phyloP scores from a whole-genome alignment of 1,284 basidiomycete genomes.

The Vanrija sp. region DNA sequence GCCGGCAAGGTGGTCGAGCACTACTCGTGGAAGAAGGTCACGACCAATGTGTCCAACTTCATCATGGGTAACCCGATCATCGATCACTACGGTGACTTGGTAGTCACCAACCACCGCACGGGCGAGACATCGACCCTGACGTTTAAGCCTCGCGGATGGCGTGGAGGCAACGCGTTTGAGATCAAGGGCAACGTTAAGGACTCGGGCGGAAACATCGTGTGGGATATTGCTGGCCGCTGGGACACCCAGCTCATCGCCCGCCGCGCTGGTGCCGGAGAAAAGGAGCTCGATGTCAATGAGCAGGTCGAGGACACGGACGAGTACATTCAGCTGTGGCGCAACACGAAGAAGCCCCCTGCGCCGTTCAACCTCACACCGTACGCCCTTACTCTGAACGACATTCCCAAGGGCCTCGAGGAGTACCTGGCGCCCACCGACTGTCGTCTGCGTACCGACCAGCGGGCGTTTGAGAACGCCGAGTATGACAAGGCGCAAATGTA shows the following conservation, averaged over 20 bases:
- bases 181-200: conserved; percentile 82
- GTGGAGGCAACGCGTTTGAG: conserved; percentile 85
- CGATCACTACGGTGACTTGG: conserved; percentile 95
- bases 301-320: conserved; percentile 34
- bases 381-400: conserved; percentile 70
- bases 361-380: conserved; percentile 96
- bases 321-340: conserved; percentile 70
- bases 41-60: conserved; percentile 88
- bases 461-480: conserved; percentile 88
- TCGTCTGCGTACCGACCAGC: conserved; percentile 85
- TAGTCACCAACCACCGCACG: conserved; percentile 85
- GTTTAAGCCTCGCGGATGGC: conserved; percentile 95
- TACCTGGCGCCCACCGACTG: conserved; percentile 90
- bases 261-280: conserved; percentile 61
- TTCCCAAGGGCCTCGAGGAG: conserved; percentile 56
- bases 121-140: conserved; percentile 84
- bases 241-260: conserved; percentile 89
- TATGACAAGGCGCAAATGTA: conserved; percentile 81
- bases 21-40: conserved; percentile 66
- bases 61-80: conserved; percentile 90
- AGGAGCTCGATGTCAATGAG: conserved; percentile 57
- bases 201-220: conserved; percentile 61
- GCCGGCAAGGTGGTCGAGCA: conserved; percentile 43
- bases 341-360: conserved; percentile 74
- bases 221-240: conserved; percentile 93